phyloP scores from a whole-genome alignment of 495 filamentous ascomycete genomes.

The Pyrenopolyporus hunteri region DNA sequence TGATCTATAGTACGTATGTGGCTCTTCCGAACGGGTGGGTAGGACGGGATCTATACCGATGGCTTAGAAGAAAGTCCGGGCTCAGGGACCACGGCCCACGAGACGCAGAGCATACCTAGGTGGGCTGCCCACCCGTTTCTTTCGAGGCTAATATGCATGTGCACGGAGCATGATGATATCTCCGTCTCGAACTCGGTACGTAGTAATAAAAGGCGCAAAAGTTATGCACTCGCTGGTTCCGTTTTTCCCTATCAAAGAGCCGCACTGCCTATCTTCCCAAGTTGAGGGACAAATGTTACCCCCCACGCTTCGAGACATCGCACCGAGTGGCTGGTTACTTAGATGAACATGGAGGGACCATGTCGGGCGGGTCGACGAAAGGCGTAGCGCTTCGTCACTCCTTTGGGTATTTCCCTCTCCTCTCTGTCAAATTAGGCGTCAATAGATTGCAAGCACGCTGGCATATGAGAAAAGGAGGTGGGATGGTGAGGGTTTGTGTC shows the following conservation, averaged over 20 bases:
- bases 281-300: conserved; percentile 26
- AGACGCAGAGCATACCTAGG: no score
- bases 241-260: conserved; percentile 24
- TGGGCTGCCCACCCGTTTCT: no score
- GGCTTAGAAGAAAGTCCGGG: conserved; percentile 20
- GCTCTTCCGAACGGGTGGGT: conserved; percentile 15
- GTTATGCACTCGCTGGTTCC: conserved; percentile 1
- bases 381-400: conserved; percentile 25
- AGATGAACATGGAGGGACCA: conserved; percentile 23
- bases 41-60: conserved; percentile 26
- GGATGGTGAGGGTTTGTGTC: conserved; percentile 26
- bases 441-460: conserved; percentile 9
- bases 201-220: conserved; percentile 15
- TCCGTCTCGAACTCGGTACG: background rate
- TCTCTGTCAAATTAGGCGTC: conserved; percentile 2
- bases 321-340: conserved; percentile 15
- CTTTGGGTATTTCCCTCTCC: conserved; percentile 9
- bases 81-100: no score
- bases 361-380: conserved; percentile 9
- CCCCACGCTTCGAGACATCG: conserved; percentile 18
- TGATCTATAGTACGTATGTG: conserved; percentile 21
- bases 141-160: background rate
- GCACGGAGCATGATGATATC: background rate
- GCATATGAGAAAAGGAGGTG: conserved; percentile 10
- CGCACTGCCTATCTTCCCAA: conserved; percentile 29